Evolutionary conservation across 306 rosid species (phyloP), one percentile per base, ranked within the genome.

Genomic region (Inga leiocalycina): DNA sequence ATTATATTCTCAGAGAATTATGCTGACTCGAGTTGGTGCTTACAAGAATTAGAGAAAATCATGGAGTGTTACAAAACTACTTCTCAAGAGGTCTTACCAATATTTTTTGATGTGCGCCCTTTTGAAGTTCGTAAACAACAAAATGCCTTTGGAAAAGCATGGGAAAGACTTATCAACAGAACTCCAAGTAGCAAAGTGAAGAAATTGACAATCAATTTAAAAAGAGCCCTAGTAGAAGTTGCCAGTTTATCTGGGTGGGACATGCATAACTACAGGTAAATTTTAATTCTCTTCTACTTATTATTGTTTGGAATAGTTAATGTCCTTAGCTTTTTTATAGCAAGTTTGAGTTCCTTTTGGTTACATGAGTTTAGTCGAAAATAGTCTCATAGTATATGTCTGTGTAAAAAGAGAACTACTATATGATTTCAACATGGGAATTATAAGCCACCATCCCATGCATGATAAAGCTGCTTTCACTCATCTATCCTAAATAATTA

Each of bases 1-100:
- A 41, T 69, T 69, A 69, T 69, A 39, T 39, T 69, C 49, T 69
- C 74, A 19, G 9, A 43, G 45, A 39, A 69, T 69, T 69, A 69
- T 39, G 74, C 74, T 69, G 32, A 15, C 45, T 69, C 74, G 1
- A 69, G 74, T 16, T 69, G 74, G 74, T 69, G 74, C 15, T 39
- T 69, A 44, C 74, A 69, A 43, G 74, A 69, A 39, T 69, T 69
- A n/a, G 74, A 69, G 16, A 62, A 62, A 62, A 27, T 62, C 35
- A 24, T 62, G 68, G 34, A 62, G 6, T 62, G 68, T 62, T n/a
- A 19, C 2, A 39, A 5, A 20, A 69, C 46, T 19, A 69, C 16
- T 37, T 5, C 12, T 39, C 74, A 69, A 69, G 32, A 37, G 27
- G 74, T 69, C 39, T 22, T 69, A 19, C 51, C 74, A 8, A 37